Base-by-base conservation (phyloP, 805 yeast species). In the Metschnikowia cerradonensis region DNA sequence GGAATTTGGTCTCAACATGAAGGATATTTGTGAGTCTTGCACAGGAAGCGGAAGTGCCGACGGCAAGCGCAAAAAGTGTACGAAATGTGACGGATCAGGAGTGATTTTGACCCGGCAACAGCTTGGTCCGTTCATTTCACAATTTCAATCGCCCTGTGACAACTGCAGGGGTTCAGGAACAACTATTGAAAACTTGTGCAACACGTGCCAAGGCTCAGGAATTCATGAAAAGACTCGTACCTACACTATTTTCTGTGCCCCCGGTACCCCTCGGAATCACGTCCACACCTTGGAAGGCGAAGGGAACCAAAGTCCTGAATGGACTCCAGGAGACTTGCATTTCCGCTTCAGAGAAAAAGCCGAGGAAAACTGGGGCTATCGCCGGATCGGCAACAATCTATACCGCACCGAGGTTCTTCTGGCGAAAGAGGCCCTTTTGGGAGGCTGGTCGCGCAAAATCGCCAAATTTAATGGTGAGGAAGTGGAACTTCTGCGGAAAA, bases 61-160 rank as follows among this genome's bases (percentile, higher is more conserved):
- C 67, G 90, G 92, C 11, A 67, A 82, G 59, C 75, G 74, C 8
- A 84, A 83, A 48, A 67, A 65, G 33, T 94, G 99, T 74, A 56
- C 67, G 0, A 71, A 70, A 46, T 94, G 99, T 73, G 66, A 75
- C 11, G 99, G 99, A 4, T 68, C 71, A 23, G 99, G 99, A 26
- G 74, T 84, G 20, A 67, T 80, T 36, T 64, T 83, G 6, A 79
- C 84, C 49, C 77, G 81, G 45, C 75, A 86, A 52, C 96, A 91
- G 65, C 68, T 92, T 57, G 97, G 89, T 0, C 96, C 95, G 4
- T 88, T 94, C 90, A 72, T 88, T 54, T 98, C 94, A 68, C 87
- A 84, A 54, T 77, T 91, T 59, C 92, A 88, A 65, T 78, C 83
- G 41, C 75, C 77, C 3, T 94, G 99, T 77, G 90, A 86, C 48